Conservation (phyloP, 805 yeast species). For the Dipodascus geniculatus region DNA sequence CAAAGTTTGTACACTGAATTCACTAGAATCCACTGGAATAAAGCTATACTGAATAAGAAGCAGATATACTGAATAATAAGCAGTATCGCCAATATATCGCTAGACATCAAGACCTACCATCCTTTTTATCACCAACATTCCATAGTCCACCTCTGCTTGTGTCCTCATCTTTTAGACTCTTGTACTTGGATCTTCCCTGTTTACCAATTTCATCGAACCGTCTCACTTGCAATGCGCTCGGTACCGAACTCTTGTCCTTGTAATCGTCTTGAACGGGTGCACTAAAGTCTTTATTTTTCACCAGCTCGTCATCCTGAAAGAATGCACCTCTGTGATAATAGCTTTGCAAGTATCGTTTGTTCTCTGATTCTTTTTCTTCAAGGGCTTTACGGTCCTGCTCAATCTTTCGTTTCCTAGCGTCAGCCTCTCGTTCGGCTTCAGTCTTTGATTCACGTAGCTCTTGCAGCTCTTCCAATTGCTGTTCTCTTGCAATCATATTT, state of each 20-base stretch:
- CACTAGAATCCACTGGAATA: too few species aligned
- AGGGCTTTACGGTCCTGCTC: constrained; percentile 10
- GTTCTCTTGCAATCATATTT: constrained; percentile 23
- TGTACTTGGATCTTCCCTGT: constrained; percentile 21
- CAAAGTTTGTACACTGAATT: too few species aligned
- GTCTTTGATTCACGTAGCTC: constrained; percentile 3
- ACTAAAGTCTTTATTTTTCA: constrained; percentile 22
- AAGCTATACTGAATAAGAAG: too few species aligned
- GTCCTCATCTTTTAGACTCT: constrained; percentile 23
- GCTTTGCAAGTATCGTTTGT: constrained; percentile 16
- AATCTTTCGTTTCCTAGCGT: constrained; percentile 17
- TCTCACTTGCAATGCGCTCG: constrained; percentile 22
- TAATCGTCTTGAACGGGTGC: constrained; percentile 24
- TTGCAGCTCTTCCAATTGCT: constrained; percentile 24
- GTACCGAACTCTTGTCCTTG: constrained; percentile 19
- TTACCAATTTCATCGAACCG: constrained; percentile 17
- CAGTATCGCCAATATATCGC: too few species aligned
- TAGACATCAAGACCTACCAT: neutral
- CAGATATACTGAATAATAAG: too few species aligned
- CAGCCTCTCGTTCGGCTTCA: constrained; percentile 21
- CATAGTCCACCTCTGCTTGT: constrained; percentile 11
- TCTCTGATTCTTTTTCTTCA: constrained; percentile 4
- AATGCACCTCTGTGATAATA: constrained; percentile 27
- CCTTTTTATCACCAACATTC: neutral
- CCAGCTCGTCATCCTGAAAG: constrained; percentile 22